phyloP scores from a whole-genome alignment of 1,284 basidiomycete genomes.

The Hortiboletus rubellus region DNA sequence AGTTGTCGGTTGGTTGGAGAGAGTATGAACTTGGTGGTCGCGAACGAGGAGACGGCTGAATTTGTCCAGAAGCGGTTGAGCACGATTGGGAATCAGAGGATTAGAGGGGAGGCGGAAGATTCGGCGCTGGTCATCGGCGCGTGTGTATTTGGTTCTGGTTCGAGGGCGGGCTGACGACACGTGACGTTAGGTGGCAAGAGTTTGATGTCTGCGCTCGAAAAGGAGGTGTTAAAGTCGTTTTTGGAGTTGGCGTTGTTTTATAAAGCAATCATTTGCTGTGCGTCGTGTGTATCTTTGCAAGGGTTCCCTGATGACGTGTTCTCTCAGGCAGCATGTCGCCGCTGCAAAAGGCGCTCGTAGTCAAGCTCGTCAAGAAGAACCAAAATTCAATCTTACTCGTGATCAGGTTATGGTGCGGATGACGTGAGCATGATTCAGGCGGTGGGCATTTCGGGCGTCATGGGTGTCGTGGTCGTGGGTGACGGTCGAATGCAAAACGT shows the following conservation, averaged over 20 bases:
- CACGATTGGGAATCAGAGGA: constrained; percentile 92
- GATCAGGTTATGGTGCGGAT: constrained; percentile 96
- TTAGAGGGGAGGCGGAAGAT: constrained; percentile 90
- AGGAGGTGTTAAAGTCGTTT: constrained; percentile 87
- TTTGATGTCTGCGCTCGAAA: constrained; percentile 89
- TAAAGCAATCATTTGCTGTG: constrained; percentile 97
- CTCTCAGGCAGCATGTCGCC: constrained; percentile 89
- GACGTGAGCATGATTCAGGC: constrained; percentile 97
- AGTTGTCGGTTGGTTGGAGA: constrained; percentile 96
- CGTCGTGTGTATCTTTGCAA: background rate
- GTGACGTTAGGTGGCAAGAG: constrained; percentile 85
- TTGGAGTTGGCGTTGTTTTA: constrained; percentile 97
- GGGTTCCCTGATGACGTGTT: background rate
- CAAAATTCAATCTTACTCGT: constrained; percentile 89
- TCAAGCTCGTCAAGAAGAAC: constrained; percentile 98
- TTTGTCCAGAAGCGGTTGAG: constrained; percentile 86
- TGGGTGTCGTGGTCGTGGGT: too few species aligned
- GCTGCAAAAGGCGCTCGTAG: constrained; percentile 95
- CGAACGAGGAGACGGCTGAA: constrained; percentile 94
- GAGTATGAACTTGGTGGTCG: constrained; percentile 96
- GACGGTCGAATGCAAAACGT: background rate
- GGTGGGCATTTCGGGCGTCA: too few species aligned
- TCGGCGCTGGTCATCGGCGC: constrained; percentile 91
- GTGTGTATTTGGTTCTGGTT: background rate
- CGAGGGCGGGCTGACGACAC: background rate